phyloP scores from a whole-genome alignment of 208 protist genomes.

The Tritrichomonas foetus region DNA sequence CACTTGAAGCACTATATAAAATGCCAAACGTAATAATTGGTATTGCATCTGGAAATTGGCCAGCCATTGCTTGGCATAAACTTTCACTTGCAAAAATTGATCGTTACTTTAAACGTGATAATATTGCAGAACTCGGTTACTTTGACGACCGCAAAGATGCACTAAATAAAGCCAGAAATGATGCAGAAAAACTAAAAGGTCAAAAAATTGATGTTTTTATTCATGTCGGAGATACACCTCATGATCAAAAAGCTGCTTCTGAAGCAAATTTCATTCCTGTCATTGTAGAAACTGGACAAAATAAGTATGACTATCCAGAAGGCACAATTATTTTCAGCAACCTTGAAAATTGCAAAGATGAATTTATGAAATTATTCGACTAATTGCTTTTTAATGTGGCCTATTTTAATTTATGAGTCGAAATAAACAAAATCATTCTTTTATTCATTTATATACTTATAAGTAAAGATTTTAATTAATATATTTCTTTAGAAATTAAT shows the following conservation, averaged over 20 bases:
- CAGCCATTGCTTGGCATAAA: neutral
- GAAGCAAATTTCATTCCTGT: neutral
- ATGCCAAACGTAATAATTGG: neutral
- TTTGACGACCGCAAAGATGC: neutral
- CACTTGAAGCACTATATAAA: neutral
- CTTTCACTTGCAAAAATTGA: neutral
- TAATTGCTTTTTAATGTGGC: too few relatives aligned
- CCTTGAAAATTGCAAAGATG: neutral
- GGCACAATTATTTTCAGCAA: neutral
- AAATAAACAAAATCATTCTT: too few relatives aligned
- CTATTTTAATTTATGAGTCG: too few relatives aligned
- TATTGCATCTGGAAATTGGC: conserved; percentile 11
- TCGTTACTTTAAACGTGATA: neutral
- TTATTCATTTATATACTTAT: too few relatives aligned
- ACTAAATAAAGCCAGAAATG: neutral
- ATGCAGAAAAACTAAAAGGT: neutral
- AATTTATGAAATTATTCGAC: conserved; percentile 29
- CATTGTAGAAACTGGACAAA: neutral
- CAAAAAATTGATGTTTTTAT: neutral
- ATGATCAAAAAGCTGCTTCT: neutral
- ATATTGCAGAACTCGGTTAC: neutral
- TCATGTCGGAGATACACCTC: neutral
- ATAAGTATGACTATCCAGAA: neutral
- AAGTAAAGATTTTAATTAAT: too few relatives aligned
- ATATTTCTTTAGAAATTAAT: too few relatives aligned